phyloP scores from a whole-genome alignment of 306 rosid species.

The Leucaena leucocephala region DNA sequence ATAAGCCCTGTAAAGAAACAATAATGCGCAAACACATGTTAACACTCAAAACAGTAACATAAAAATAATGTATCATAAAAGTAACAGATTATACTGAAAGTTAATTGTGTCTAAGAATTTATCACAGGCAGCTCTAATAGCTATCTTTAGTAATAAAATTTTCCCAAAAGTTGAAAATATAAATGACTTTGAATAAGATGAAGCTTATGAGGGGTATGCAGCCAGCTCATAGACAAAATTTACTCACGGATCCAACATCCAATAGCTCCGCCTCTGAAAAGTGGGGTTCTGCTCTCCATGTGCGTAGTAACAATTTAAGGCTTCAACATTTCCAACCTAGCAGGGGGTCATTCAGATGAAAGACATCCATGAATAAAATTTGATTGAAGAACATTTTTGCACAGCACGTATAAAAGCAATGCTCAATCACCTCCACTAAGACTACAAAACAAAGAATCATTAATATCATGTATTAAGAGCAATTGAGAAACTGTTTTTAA shows the following conservation, averaged over 20 bases:
- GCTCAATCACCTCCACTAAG: constrained; percentile 22
- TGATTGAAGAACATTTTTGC: constrained; percentile 22
- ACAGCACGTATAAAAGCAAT: constrained; percentile 21
- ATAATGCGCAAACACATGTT: constrained; percentile 35
- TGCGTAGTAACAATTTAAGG: constrained; percentile 92
- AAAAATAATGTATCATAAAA: constrained; percentile 1
- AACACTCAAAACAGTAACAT: constrained; percentile 10
- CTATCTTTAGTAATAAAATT: neutral
- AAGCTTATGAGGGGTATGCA: constrained; percentile 16
- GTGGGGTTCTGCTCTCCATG: constrained; percentile 87
- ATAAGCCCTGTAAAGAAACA: constrained; percentile 67
- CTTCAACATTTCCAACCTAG: constrained; percentile 91
- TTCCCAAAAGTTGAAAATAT: neutral
- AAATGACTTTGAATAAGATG: constrained; percentile 13
- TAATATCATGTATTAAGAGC: constrained; percentile 14
- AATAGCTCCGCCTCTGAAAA: constrained; percentile 95
- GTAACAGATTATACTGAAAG: neutral
- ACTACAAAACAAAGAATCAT: constrained; percentile 4
- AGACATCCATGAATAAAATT: constrained; percentile 27
- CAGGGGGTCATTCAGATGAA: constrained; percentile 38
- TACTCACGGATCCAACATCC: constrained; percentile 98
- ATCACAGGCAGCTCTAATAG: constrained; percentile 10
- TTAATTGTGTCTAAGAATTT: constrained; percentile 15
- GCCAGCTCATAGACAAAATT: constrained; percentile 32
- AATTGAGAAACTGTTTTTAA: constrained; percentile 1